Base-by-base conservation (phyloP, 2,329 filamentous ascomycete species). In the Colletotrichum sp. region DNA sequence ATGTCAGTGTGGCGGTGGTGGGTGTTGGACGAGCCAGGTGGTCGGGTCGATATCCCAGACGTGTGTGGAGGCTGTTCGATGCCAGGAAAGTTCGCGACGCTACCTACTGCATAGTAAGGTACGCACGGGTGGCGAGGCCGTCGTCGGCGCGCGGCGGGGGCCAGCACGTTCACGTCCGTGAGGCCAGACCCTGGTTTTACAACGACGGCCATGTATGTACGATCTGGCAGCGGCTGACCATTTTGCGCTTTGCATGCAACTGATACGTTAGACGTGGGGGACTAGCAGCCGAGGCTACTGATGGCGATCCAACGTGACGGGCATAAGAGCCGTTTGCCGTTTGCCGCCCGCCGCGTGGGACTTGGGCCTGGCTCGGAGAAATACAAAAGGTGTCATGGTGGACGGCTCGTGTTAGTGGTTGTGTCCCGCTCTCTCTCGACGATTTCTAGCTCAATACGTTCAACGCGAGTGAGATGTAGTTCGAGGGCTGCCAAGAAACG, bases 301-400 rank as follows among this genome's bases (percentile, higher is more conserved):
- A 26, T 30, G 61, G 68, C 36, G 61, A 59, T 67, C 73, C 43
- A 75, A 75, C 73, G 73, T 67, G 59, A 67, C 69, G 73, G 69
- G 63, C 69, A 68, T 64, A 57, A 39, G 28, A 28, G n/a, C 43
- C 34, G 32, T 15, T 69, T 43, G 66, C 72, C 60, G 72, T 52
- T 70, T 67, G 7, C 52, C 68, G 72, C 61, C 39, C 26, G 55
- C 48, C 65, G 30, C 65, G 48, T 67, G 65, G 65, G 48, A 67
- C 65, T n/a, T 13, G 61, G 16, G 15, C 9, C 10, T 48, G 18
- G 8, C 15, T 36, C 63, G 57, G 63, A 72, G 59, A 65, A 67
- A 66, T 67, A 72, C 39, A 28, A 26, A 52, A 55, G 43, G 28
- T 52, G 65, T 34, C 65, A 65, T 57, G 34, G 39, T 32, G 16